phyloP scores from a whole-genome alignment of 208 protist species.

The Acanthamoeba quina region DNA sequence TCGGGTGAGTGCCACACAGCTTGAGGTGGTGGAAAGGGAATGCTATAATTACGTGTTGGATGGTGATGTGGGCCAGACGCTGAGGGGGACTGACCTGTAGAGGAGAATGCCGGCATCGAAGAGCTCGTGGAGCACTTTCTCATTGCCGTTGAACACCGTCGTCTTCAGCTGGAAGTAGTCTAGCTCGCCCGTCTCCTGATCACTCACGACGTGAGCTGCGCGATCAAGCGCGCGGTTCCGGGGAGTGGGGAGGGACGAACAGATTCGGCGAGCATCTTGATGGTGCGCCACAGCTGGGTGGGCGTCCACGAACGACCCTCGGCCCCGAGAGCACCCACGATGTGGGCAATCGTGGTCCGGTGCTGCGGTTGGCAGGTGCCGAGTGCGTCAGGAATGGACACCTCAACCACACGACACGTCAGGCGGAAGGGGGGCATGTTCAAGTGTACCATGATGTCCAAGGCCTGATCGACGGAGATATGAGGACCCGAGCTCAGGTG shows the following conservation, averaged over 20 bases:
- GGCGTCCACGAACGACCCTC: slow-evolving; percentile 55
- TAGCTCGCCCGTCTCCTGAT: slow-evolving; percentile 30
- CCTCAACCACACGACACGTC: not conserved
- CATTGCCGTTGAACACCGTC: slow-evolving; percentile 44
- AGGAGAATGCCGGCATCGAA: slow-evolving; percentile 60
- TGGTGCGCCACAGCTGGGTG: slow-evolving; percentile 48
- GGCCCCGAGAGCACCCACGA: slow-evolving; percentile 27
- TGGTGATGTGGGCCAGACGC: not conserved
- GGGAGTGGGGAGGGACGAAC: not conserved
- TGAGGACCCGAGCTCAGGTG: slow-evolving; percentile 33
- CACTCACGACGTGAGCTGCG: not conserved
- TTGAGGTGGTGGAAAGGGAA: not conserved
- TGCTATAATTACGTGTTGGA: not conserved
- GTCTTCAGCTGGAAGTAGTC: slow-evolving; percentile 67
- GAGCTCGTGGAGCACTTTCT: slow-evolving; percentile 49
- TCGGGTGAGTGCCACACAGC: not conserved
- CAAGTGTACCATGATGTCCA: slow-evolving; percentile 58
- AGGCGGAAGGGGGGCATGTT: not conserved
- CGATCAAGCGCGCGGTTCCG: too few species aligned
- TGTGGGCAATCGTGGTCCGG: slow-evolving; percentile 22
- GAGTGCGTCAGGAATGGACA: not conserved
- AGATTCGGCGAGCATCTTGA: slow-evolving; percentile 46
- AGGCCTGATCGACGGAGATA: slow-evolving; percentile 38
- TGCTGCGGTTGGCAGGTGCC: not conserved
- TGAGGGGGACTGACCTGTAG: slow-evolving; percentile 22